Percentiles rank a stretch among this genome's conserved stretches.
phyloP scores from a whole-genome alignment of 257 asterid species.

The Ocimum tenuiflorum region DNA sequence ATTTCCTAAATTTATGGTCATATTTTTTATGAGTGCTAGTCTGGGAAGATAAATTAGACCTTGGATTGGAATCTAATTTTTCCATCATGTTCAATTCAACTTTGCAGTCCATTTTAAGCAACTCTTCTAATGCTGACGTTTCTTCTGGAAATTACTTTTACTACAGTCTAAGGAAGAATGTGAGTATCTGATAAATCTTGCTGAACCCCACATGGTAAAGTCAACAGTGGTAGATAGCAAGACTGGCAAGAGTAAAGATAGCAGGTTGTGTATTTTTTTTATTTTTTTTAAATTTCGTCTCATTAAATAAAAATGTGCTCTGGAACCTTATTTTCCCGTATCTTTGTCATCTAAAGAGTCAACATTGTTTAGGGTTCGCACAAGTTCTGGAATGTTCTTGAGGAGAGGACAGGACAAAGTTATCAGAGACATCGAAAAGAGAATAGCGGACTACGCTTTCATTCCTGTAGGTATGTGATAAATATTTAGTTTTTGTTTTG shows the following conservation, averaged over 20 bases:
- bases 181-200: slow-evolving; percentile 66
- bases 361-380: slow-evolving; percentile 59
- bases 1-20: not conserved
- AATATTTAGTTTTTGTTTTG: not conserved
- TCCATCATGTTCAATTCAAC: not conserved
- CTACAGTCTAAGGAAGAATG: slow-evolving; percentile 87
- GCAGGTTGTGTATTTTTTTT: slow-evolving; percentile 53
- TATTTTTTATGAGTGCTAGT: slow-evolving; percentile 1
- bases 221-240: slow-evolving; percentile 77
- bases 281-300: not conserved
- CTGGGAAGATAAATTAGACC: not conserved
- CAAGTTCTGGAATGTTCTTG: slow-evolving; percentile 79
- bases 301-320: not conserved
- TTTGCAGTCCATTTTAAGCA: not conserved
- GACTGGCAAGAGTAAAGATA: slow-evolving; percentile 80
- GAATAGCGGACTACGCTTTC: slow-evolving; percentile 75
- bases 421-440: slow-evolving; percentile 56
- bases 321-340: not conserved
- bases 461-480: slow-evolving; percentile 67
- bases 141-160: slow-evolving; percentile 2
- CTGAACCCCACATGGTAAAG: slow-evolving; percentile 71
- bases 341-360: slow-evolving; percentile 7
- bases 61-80: not conserved
- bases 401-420: slow-evolving; percentile 68
- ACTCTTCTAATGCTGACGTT: not conserved